These are phyloP conservation scores for Kentomonas sorsogonicus DNA, from an alignment of 208 protist genomes.

Conservation along the genomic window DNA sequence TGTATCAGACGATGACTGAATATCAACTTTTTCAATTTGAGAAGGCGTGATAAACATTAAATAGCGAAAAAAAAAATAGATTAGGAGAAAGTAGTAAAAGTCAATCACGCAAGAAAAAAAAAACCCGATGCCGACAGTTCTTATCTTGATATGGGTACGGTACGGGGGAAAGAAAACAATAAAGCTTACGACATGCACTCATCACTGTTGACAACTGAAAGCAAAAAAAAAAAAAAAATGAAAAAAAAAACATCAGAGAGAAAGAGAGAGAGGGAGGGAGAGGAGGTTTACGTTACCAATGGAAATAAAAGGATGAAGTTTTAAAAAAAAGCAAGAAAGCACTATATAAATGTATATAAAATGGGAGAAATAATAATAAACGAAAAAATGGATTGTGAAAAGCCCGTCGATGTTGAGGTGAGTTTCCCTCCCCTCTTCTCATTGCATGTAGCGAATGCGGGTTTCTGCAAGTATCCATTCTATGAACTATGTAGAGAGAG, in stretches of 20 bases:
- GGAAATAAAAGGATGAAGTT: neutral
- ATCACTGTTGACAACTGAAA: too few relatives aligned
- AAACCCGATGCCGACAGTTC: too few relatives aligned
- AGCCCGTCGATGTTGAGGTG: too few relatives aligned
- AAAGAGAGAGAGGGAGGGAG: neutral
- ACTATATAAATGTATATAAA: neutral
- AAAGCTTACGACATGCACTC: neutral
- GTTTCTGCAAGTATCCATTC: too few relatives aligned
- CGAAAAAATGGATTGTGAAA: neutral
- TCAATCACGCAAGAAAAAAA: slow-evolving; percentile 2
- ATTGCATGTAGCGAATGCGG: too few relatives aligned
- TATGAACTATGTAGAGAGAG: neutral
- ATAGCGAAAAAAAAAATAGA: neutral
- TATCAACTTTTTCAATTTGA: neutral
- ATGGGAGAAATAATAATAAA: neutral
- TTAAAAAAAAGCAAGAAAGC: neutral
- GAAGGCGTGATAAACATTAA: neutral
- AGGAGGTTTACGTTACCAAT: too few relatives aligned
- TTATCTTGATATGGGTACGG: too few relatives aligned
- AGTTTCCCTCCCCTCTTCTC: too few relatives aligned
- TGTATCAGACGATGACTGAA: too few relatives aligned
- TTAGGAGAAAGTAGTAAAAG: neutral
- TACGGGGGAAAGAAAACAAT: neutral
- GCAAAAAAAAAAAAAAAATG: slow-evolving; percentile 1
- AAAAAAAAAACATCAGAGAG: neutral